Conservation (phyloP, 2,329 filamentous ascomycete genomes). For the Acrodontium crateriforme region DNA sequence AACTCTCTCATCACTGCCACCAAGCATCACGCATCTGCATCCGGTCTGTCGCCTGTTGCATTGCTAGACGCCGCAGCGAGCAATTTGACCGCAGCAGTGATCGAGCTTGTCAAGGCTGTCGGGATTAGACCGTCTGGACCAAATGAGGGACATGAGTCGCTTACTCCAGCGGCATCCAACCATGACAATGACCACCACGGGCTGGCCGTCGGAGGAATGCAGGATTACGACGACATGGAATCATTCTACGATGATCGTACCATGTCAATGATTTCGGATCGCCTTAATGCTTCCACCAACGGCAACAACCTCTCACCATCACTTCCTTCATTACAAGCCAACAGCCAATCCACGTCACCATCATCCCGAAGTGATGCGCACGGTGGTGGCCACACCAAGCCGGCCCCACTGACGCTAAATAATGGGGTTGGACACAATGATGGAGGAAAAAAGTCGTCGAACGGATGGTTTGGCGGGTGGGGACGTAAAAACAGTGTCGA, state of each 20-base stretch:
- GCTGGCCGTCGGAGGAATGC: too few species aligned
- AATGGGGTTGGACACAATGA: slow-evolving; percentile 1
- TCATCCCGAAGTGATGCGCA: background rate
- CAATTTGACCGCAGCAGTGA: slow-evolving; percentile 70
- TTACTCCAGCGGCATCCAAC: too few species aligned
- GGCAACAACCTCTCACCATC: background rate
- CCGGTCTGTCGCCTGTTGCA: slow-evolving; percentile 82
- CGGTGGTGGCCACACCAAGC: too few species aligned
- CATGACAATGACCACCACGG: too few species aligned
- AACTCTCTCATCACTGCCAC: slow-evolving; percentile 92
- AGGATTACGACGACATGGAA: slow-evolving; percentile 3
- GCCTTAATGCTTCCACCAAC: background rate
- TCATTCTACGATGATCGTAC: slow-evolving; percentile 8
- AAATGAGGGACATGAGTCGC: too few species aligned
- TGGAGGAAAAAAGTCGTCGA: slow-evolving; percentile 4
- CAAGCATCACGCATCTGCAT: slow-evolving; percentile 75
- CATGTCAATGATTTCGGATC: background rate
- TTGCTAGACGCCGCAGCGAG: slow-evolving; percentile 85
- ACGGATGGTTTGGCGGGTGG: slow-evolving; percentile 8
- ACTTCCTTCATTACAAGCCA: background rate
- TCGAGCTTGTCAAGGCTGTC: slow-evolving; percentile 70
- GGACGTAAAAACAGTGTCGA: slow-evolving; percentile 6
- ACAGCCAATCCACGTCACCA: background rate
- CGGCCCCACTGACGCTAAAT: background rate
- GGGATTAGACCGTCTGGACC: slow-evolving; percentile 50